Conservation (phyloP, 2,329 filamentous ascomycete genomes). For the Pleoardoris graminearum region DNA sequence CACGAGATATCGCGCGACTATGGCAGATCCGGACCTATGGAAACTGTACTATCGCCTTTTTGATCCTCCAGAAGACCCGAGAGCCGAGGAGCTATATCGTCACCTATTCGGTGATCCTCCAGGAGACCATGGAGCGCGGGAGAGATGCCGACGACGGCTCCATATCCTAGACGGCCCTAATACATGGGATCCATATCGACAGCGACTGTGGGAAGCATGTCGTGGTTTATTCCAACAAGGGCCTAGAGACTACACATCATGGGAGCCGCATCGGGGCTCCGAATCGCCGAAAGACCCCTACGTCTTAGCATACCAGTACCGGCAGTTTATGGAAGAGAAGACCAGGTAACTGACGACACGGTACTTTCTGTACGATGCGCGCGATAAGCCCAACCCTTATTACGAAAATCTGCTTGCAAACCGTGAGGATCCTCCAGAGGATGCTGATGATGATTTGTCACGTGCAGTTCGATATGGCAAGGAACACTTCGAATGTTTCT, state of each 20-base stretch:
- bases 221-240: not conserved
- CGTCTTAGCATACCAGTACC: conserved; percentile 26
- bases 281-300: conserved; percentile 19
- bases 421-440: conserved; percentile 18
- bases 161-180: not conserved
- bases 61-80: not conserved
- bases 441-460: conserved; percentile 22
- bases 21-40: not conserved
- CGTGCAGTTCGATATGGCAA: conserved; percentile 29
- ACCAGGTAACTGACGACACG: not conserved
- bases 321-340: conserved; percentile 22
- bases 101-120: not conserved
- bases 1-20: not conserved
- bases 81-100: not conserved
- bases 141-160: not conserved
- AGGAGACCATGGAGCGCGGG: not conserved
- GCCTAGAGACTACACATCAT: not conserved
- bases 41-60: not conserved
- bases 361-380: conserved; percentile 6
- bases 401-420: conserved; percentile 29
- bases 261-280: not conserved
- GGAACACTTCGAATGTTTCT: conserved; percentile 27
- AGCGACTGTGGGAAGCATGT: not conserved
- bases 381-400: conserved; percentile 21
- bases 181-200: not conserved